phyloP scores from a whole-genome alignment of 441 rosid genomes.

The Lepidium campestre region DNA sequence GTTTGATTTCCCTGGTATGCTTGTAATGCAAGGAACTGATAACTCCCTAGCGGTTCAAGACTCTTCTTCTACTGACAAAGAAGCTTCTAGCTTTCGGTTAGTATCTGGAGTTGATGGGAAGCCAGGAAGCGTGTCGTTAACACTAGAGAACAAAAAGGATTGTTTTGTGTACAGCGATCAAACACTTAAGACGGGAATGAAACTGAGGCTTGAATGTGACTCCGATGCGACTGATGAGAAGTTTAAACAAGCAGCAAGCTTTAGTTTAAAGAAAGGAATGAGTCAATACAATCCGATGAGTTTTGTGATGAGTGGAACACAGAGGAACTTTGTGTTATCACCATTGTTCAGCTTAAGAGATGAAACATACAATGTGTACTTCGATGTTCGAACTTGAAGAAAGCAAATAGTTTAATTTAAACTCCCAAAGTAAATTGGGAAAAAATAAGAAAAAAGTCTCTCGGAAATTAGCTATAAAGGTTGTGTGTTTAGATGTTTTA shows the following conservation, averaged over 20 bases:
- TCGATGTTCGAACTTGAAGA: slow-evolving; percentile 44
- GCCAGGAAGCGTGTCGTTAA: slow-evolving; percentile 50
- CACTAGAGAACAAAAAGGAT: slow-evolving; percentile 38
- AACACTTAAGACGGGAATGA: slow-evolving; percentile 27
- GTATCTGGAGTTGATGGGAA: slow-evolving; percentile 70
- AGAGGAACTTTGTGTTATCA: slow-evolving; percentile 55
- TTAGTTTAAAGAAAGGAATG: slow-evolving; percentile 39
- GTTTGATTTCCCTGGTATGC: slow-evolving; percentile 75
- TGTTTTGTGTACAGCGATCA: slow-evolving; percentile 58
- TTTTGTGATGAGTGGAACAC: slow-evolving; percentile 59
- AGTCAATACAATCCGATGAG: slow-evolving; percentile 64
- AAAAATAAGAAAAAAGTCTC: neutral
- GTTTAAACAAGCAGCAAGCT: slow-evolving; percentile 54
- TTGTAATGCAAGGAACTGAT: slow-evolving; percentile 40
- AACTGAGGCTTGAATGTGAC: slow-evolving; percentile 47
- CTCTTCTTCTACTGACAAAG: slow-evolving; percentile 16
- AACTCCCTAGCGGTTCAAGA: slow-evolving; percentile 32
- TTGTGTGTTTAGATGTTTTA: slow-evolving; percentile 7
- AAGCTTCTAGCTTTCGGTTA: slow-evolving; percentile 43
- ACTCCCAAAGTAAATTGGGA: neutral
- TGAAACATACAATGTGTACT: slow-evolving; percentile 77
- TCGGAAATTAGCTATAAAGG: neutral
- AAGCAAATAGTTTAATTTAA: neutral
- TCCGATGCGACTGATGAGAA: slow-evolving; percentile 30
- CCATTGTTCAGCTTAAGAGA: slow-evolving; percentile 71